These are phyloP conservation scores for Jacaranda copaia DNA, from an alignment of 257 asterid species.

Conservation along the genomic window DNA sequence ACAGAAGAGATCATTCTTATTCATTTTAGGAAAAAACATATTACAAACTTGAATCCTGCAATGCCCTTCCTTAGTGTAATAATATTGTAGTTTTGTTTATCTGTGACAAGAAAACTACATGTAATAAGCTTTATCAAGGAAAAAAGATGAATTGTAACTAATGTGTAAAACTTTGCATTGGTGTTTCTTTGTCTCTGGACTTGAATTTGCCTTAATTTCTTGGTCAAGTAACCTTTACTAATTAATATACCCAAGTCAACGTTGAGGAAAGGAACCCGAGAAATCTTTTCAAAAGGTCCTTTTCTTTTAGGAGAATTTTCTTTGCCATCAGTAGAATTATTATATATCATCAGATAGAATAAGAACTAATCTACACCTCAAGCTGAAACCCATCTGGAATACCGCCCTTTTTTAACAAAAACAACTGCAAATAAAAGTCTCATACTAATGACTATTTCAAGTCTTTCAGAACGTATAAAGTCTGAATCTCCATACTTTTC, in stretches of 20 bases:
- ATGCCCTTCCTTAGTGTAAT: conserved; percentile 1
- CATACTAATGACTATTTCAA: background rate
- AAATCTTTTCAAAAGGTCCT: background rate
- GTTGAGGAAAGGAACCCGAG: conserved; percentile 13
- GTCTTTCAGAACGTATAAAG: background rate
- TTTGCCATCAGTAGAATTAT: no score
- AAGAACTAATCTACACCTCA: no score
- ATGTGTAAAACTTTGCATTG: background rate
- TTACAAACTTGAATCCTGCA: conserved; percentile 4
- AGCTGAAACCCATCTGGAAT: no score
- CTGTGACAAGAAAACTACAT: background rate
- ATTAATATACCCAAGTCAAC: background rate
- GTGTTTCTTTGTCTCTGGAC: background rate
- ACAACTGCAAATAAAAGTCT: background rate
- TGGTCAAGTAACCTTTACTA: background rate
- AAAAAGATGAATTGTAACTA: conserved; percentile 24
- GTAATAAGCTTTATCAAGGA: conserved; percentile 33
- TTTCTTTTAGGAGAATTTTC: background rate
- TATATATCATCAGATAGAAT: no score
- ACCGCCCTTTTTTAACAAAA: background rate
- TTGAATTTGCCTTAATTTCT: background rate
- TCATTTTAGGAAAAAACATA: background rate
- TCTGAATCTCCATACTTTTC: background rate
- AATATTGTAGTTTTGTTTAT: conserved; percentile 5
- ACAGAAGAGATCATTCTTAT: background rate